phyloP scores from a whole-genome alignment of 2,329 filamentous ascomycete species.

The Phialophora tarda region DNA sequence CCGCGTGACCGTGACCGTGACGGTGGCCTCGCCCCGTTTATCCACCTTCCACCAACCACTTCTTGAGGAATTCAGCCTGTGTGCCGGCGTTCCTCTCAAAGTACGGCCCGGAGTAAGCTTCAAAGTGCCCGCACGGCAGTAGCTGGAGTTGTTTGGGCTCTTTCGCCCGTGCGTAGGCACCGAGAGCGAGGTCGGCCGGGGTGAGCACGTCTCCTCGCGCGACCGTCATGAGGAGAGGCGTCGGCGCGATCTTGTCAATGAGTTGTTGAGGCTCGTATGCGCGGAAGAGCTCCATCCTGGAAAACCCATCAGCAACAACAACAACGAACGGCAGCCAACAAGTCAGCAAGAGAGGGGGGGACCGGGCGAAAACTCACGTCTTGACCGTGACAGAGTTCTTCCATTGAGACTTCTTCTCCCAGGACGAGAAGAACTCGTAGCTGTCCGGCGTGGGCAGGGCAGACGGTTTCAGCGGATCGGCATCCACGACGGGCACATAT shows the following conservation, averaged over 20 bases:
- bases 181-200: slow-evolving; percentile 45
- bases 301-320: background rate
- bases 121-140: slow-evolving; percentile 50
- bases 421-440: slow-evolving; percentile 45
- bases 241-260: slow-evolving; percentile 48
- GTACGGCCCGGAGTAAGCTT: slow-evolving; percentile 44
- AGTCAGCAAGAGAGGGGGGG: background rate
- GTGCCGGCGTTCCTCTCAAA: slow-evolving; percentile 41
- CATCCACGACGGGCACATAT: slow-evolving; percentile 44
- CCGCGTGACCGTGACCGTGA: background rate
- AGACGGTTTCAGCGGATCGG: slow-evolving; percentile 42
- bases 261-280: slow-evolving; percentile 39
- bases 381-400: slow-evolving; percentile 49
- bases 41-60: slow-evolving; percentile 31
- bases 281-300: slow-evolving; percentile 35
- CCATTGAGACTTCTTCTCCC: slow-evolving; percentile 46
- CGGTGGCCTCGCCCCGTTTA: background rate
- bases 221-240: slow-evolving; percentile 49
- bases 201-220: slow-evolving; percentile 45
- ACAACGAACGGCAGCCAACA: background rate
- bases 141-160: slow-evolving; percentile 50
- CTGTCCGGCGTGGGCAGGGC: slow-evolving; percentile 46
- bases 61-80: slow-evolving; percentile 46
- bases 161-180: slow-evolving; percentile 45
- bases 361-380: slow-evolving; percentile 33